A percentile compares a stretch with the other conserved stretches of the same genome.
phyloP scores from a whole-genome alignment of 345 rosid genomes.

The Moricandia arvensis region DNA sequence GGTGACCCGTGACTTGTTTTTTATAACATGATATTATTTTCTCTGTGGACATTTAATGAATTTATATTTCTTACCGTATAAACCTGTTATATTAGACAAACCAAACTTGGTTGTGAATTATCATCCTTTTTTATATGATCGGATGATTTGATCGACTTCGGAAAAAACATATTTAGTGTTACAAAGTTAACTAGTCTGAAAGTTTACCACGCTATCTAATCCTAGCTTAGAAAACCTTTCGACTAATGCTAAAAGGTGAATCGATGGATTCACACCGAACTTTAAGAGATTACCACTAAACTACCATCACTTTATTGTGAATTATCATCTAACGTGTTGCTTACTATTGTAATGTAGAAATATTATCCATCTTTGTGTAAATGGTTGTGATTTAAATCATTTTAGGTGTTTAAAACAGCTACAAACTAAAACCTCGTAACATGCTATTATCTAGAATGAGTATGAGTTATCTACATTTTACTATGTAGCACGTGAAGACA shows the following conservation, averaged over 20 bases:
- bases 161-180: too few species aligned
- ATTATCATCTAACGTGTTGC: not conserved
- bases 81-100: not conserved
- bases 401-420: not conserved
- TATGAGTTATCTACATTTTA: not conserved
- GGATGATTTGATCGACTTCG: too few species aligned
- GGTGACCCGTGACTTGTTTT: not conserved
- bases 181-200: too few species aligned
- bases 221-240: too few species aligned
- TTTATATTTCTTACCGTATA: not conserved
- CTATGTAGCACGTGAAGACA: slow-evolving; percentile 15
- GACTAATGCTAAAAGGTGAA: too few species aligned
- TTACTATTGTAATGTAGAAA: not conserved
- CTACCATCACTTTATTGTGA: too few species aligned
- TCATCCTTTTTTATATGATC: too few species aligned
- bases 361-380: not conserved
- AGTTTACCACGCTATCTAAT: too few species aligned
- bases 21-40: not conserved
- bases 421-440: not conserved
- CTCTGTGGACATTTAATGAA: not conserved
- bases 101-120: not conserved
- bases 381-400: not conserved
- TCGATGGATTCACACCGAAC: too few species aligned
- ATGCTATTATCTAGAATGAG: not conserved
- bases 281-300: too few species aligned